phyloP scores from a whole-genome alignment of 2,329 filamentous ascomycete genomes.

The Claviceps monticola region DNA sequence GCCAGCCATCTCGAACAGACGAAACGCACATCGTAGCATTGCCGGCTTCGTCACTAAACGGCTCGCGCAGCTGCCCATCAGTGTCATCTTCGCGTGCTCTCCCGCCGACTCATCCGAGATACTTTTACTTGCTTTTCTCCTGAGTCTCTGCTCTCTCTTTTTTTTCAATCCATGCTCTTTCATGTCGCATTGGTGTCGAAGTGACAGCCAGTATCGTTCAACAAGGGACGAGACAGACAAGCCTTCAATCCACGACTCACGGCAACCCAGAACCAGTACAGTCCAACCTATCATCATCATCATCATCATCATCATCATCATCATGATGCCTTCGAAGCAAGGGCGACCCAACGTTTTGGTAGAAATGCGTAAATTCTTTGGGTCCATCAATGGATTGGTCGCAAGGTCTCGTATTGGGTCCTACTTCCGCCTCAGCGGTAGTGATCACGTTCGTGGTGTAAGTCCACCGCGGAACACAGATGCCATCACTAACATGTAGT shows the following conservation, averaged over 20 bases:
- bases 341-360: constrained; percentile 1
- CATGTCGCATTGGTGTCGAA: neutral
- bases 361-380: constrained; percentile 45
- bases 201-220: neutral
- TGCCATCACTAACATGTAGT: neutral
- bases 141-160: neutral
- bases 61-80: neutral
- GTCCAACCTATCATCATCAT: no score
- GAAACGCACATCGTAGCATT: neutral
- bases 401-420: constrained; percentile 4
- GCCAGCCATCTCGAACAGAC: neutral
- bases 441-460: constrained; percentile 3
- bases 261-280: neutral
- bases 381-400: neutral
- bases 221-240: neutral
- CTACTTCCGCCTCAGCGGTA: constrained; percentile 5
- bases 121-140: neutral
- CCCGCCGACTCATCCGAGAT: neutral
- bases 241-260: neutral
- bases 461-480: neutral
- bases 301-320: neutral
- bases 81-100: neutral
- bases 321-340: constrained; percentile 2
- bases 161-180: neutral
- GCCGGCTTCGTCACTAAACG: neutral